phyloP scores from a whole-genome alignment of 306 rosid genomes.

The Arachis hypogaea region DNA sequence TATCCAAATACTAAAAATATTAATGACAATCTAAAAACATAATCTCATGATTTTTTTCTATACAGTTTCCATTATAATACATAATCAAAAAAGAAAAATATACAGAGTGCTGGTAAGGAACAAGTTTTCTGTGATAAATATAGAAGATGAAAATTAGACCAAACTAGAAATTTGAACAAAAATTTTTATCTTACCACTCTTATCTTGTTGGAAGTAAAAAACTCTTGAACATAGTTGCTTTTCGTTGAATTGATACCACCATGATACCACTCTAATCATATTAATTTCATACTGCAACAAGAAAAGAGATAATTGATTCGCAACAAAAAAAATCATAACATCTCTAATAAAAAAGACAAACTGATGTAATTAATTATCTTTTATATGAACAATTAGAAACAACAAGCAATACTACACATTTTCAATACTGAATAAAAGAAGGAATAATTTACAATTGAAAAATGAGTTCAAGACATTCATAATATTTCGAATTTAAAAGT shows the following conservation, averaged over 20 bases:
- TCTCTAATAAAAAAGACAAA: slow-evolving; percentile 35
- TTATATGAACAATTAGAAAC: slow-evolving; percentile 24
- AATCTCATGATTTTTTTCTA: too few relatives aligned
- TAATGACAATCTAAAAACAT: too few relatives aligned
- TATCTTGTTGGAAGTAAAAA: slow-evolving; percentile 84
- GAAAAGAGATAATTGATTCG: slow-evolving; percentile 36
- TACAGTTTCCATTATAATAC: too few relatives aligned
- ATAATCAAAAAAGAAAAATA: too few relatives aligned
- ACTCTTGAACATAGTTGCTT: slow-evolving; percentile 77
- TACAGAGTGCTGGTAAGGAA: too few relatives aligned
- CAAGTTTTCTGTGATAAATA: too few relatives aligned
- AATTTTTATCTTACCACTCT: slow-evolving; percentile 68
- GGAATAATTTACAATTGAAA: slow-evolving; percentile 22
- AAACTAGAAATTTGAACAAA: slow-evolving; percentile 21
- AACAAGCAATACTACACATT: slow-evolving; percentile 24
- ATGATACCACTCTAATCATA: slow-evolving; percentile 81
- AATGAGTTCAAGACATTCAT: slow-evolving; percentile 21
- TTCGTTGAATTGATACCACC: slow-evolving; percentile 80
- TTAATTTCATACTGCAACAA: slow-evolving; percentile 80
- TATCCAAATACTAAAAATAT: too few relatives aligned
- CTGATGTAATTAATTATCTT: slow-evolving; percentile 24
- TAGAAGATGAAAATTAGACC: slow-evolving; percentile 19
- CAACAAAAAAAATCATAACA: slow-evolving; percentile 3
- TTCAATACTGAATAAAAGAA: slow-evolving; percentile 27
- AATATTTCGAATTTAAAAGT: slow-evolving; percentile 23